A percentile compares a stretch with the other conserved stretches of the same genome.
phyloP scores from a whole-genome alignment of 371 early-diverging fungal genomes.

The Fennellomyces sp. region DNA sequence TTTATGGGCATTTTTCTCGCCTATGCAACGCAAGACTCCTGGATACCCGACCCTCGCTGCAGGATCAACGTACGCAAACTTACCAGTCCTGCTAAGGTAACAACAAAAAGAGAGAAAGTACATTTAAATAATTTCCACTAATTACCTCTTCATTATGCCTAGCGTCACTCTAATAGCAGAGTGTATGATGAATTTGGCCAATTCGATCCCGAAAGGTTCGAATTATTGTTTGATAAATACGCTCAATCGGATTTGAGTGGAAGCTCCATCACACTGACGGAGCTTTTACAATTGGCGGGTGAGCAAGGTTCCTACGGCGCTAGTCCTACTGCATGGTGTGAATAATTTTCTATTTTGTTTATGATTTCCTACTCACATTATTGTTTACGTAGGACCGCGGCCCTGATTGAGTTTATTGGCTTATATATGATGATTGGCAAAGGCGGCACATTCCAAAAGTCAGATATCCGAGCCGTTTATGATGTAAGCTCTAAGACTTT shows the following conservation, averaged over 20 bases:
- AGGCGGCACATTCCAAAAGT: constrained; percentile 23
- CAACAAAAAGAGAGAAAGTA: not conserved
- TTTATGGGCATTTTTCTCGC: constrained; percentile 18
- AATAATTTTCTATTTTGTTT: not conserved
- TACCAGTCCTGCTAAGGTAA: constrained; percentile 14
- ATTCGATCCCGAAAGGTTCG: constrained; percentile 33
- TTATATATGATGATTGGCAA: constrained; percentile 43
- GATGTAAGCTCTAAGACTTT: constrained; percentile 25
- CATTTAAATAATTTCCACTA: not conserved
- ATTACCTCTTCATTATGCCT: too few species aligned
- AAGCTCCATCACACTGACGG: constrained; percentile 30
- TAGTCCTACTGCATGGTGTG: constrained; percentile 21
- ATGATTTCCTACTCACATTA: too few species aligned
- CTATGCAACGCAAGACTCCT: constrained; percentile 25
- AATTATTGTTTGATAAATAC: constrained; percentile 30
- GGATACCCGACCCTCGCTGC: constrained; percentile 25
- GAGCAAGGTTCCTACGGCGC: constrained; percentile 5
- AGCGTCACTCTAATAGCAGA: not conserved
- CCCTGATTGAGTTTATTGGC: constrained; percentile 28
- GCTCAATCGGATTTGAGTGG: constrained; percentile 32
- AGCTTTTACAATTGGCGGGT: constrained; percentile 27
- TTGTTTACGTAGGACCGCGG: constrained; percentile 16
- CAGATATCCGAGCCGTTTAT: constrained; percentile 35
- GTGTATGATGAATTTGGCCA: constrained; percentile 28
- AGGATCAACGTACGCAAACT: constrained; percentile 12